Percentiles rank a stretch among this genome's conserved stretches.
Evolutionary conservation across 352 stramenopile species (phyloP).

Genomic region (Pythium periplocum): DNA sequence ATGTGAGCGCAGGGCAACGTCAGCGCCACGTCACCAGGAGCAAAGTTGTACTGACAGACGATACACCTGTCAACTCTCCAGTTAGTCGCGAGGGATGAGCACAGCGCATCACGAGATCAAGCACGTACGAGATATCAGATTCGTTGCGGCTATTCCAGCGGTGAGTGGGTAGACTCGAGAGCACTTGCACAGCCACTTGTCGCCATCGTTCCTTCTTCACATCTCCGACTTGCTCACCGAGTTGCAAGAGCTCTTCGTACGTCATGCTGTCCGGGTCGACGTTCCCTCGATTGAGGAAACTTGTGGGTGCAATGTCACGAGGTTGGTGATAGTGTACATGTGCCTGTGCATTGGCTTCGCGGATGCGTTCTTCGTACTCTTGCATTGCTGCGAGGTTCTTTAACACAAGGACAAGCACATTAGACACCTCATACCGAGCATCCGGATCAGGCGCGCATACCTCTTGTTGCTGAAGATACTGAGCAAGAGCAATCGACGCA

Average conservation of each 20-base stretch:
- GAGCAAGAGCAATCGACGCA: constrained; percentile 56
- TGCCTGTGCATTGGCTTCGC: neutral
- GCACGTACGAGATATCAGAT: constrained; percentile 55
- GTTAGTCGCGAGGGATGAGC: neutral
- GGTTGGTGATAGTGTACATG: no score
- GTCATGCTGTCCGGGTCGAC: constrained; percentile 80
- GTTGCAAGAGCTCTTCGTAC: constrained; percentile 68
- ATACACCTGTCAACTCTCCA: constrained; percentile 37
- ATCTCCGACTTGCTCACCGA: constrained; percentile 66
- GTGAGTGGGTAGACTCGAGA: constrained; percentile 62
- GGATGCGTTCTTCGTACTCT: constrained; percentile 48
- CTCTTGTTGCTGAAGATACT: constrained; percentile 72
- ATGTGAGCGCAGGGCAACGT: constrained; percentile 71
- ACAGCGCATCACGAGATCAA: neutral
- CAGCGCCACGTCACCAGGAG: constrained; percentile 44
- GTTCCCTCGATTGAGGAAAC: constrained; percentile 2
- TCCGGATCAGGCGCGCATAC: constrained; percentile 13
- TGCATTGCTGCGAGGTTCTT: constrained; percentile 70
- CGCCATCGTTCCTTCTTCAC: constrained; percentile 76
- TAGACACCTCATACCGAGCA: neutral
- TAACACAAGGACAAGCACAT: neutral
- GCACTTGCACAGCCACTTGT: constrained; percentile 48
- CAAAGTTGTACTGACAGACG: constrained; percentile 67
- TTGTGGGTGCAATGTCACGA: neutral
- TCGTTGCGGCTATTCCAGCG: constrained; percentile 33